These are phyloP conservation scores for Cutaneotrichosporon curvatum DNA, from an alignment of 1,284 basidiomycete genomes.

Conservation along the genomic window DNA sequence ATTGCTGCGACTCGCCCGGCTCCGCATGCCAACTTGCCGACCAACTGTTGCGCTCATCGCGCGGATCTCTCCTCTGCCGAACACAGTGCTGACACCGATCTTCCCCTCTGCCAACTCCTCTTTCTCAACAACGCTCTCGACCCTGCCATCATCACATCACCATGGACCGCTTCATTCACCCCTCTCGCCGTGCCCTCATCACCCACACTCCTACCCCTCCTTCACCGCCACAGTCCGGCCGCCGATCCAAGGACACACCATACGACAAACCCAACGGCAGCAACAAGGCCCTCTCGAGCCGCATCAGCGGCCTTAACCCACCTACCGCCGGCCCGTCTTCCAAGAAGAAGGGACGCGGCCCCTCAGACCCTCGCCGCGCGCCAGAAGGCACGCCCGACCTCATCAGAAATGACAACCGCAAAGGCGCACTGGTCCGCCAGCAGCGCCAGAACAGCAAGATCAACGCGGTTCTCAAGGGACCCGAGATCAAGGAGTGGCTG, in stretches of 20 bases:
- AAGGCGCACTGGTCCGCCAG: constrained; percentile 10
- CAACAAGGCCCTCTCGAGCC: constrained; percentile 12
- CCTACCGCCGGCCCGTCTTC: neutral
- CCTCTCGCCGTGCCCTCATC: constrained; percentile 5
- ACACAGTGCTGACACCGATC: constrained; percentile 4
- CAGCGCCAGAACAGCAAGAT: constrained; percentile 30
- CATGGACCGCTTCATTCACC: neutral
- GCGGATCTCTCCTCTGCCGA: no score
- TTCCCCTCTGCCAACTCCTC: neutral
- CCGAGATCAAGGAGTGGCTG: constrained; percentile 41
- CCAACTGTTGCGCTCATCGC: no score
- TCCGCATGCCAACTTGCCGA: no score
- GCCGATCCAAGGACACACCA: constrained; percentile 17
- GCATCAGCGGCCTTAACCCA: constrained; percentile 8
- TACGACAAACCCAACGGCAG: constrained; percentile 13
- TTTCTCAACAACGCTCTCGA: neutral
- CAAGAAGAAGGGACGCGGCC: constrained; percentile 5
- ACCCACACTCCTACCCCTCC: no score
- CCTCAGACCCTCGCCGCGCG: constrained; percentile 15
- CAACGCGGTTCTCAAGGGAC: constrained; percentile 26
- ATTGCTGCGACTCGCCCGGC: no score
- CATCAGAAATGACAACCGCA: constrained; percentile 13
- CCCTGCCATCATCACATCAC: neutral
- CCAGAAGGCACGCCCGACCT: constrained; percentile 23
- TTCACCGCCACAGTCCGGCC: constrained; percentile 11